These are phyloP conservation scores for Tephrocybe rancida DNA, from an alignment of 768 basidiomycete genomes.

Conservation along the genomic window DNA sequence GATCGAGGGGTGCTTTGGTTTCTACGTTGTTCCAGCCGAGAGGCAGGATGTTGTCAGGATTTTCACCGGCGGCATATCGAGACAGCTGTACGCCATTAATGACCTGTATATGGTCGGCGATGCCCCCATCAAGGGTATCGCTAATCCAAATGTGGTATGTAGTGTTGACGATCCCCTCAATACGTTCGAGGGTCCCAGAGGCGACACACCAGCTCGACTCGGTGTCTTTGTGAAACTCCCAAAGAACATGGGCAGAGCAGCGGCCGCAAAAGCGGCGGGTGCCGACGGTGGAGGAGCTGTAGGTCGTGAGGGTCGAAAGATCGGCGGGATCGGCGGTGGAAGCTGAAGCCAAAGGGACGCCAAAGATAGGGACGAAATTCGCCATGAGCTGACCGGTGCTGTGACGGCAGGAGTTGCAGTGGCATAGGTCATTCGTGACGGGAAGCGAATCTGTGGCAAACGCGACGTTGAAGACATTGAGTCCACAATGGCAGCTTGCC, in stretches of 20 bases:
- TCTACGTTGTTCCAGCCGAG: constrained; percentile 8
- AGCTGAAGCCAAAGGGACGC: constrained; percentile 10
- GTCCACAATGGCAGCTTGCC: constrained; percentile 28
- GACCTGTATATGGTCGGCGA: constrained; percentile 14
- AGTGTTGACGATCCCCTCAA: constrained; percentile 11
- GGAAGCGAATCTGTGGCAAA: constrained; percentile 23
- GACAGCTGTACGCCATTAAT: constrained; percentile 15
- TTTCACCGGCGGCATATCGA: constrained; percentile 6
- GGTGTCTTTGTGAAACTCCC: constrained; percentile 3
- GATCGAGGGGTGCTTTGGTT: neutral
- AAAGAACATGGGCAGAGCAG: constrained; percentile 21
- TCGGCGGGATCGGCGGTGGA: constrained; percentile 11
- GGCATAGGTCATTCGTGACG: constrained; percentile 22
- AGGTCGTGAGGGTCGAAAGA: constrained; percentile 14
- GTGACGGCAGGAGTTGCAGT: constrained; percentile 32
- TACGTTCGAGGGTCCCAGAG: constrained; percentile 14
- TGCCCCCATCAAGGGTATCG: constrained; percentile 22
- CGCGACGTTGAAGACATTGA: constrained; percentile 21
- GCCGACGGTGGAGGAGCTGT: constrained; percentile 12
- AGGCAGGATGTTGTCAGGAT: constrained; percentile 3
- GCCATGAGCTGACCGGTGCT: constrained; percentile 25
- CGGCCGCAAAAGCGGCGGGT: constrained; percentile 19
- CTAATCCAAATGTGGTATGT: constrained; percentile 16
- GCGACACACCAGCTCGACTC: constrained; percentile 14
- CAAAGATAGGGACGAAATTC: constrained; percentile 15